Percentiles rank a stretch among this genome's conserved stretches.
phyloP scores from a whole-genome alignment of 176 grass and related monocot species.

The Saccharum officinarum region DNA sequence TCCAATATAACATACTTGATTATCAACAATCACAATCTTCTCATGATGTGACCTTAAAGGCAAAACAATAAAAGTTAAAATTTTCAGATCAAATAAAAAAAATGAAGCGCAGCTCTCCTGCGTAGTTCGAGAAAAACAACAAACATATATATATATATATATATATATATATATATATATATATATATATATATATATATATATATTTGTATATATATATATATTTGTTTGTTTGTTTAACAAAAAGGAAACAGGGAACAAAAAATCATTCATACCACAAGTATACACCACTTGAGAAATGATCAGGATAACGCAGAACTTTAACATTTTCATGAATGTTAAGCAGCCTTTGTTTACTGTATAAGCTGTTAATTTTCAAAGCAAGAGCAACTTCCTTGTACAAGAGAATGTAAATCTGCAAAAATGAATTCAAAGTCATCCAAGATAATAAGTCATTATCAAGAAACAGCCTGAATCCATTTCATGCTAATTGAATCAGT shows the following conservation, averaged over 20 bases:
- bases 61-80: conserved; percentile 35
- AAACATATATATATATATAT: too few relatives aligned
- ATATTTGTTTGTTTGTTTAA: too few relatives aligned
- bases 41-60: conserved; percentile 94
- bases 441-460: conserved; percentile 23
- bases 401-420: conserved; percentile 95
- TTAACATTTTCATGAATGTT: conserved; percentile 98
- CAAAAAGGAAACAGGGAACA: conserved; percentile 8
- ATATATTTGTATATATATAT: too few relatives aligned
- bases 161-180: too few relatives aligned
- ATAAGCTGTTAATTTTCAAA: conserved; percentile 97
- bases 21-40: conserved; percentile 96
- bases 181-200: too few relatives aligned
- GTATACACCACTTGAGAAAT: conserved; percentile 98
- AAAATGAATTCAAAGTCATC: conserved; percentile 21
- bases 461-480: neutral
- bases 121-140: too few relatives aligned
- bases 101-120: too few relatives aligned
- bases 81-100: conserved; percentile 29
- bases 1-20: conserved; percentile 91
- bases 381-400: conserved; percentile 98
- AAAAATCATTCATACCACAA: conserved; percentile 64
- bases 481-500: neutral
- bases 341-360: conserved; percentile 88
- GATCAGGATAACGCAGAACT: conserved; percentile 94